These are phyloP conservation scores for Coniochaeta prunicola DNA, from an alignment of 2,329 filamentous ascomycete genomes.

Conservation along the genomic window DNA sequence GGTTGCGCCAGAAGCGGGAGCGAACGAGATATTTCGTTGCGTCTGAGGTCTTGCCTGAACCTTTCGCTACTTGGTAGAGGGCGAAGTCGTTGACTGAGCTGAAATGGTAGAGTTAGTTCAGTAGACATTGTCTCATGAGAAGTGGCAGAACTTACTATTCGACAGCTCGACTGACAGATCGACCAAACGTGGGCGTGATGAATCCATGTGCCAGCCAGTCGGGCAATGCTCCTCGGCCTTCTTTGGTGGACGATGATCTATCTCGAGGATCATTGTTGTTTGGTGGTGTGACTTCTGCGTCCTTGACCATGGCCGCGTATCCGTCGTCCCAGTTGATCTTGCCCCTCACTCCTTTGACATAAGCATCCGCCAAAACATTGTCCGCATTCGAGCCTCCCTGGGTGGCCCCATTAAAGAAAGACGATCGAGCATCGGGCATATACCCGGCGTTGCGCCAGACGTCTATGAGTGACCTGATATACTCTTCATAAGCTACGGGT, in stretches of 20 bases:
- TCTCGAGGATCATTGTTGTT: slow-evolving; percentile 54
- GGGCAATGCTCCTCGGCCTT: slow-evolving; percentile 60
- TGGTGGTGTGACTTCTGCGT: slow-evolving; percentile 56
- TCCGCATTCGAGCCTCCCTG: slow-evolving; percentile 67
- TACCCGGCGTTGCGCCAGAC: slow-evolving; percentile 60
- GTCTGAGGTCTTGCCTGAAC: slow-evolving; percentile 42
- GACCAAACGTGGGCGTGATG: slow-evolving; percentile 54
- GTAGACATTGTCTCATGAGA: neutral
- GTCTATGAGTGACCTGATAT: slow-evolving; percentile 60
- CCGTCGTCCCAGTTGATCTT: slow-evolving; percentile 57
- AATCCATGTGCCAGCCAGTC: slow-evolving; percentile 61
- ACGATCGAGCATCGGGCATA: slow-evolving; percentile 59
- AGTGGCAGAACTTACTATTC: slow-evolving; percentile 40
- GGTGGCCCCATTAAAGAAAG: slow-evolving; percentile 60
- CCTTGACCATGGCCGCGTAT: slow-evolving; percentile 56
- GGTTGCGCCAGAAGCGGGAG: slow-evolving; percentile 63
- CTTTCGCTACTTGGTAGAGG: slow-evolving; percentile 56
- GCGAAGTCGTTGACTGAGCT: slow-evolving; percentile 55
- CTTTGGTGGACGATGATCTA: slow-evolving; percentile 53
- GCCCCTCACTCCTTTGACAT: slow-evolving; percentile 58
- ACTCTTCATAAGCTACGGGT: slow-evolving; percentile 54
- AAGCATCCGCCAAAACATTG: slow-evolving; percentile 66
- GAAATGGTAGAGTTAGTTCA: neutral
- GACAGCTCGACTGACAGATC: slow-evolving; percentile 57
- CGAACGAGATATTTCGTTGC: slow-evolving; percentile 53